These are phyloP conservation scores for Hypoxylon lienhwacheense DNA, from an alignment of 495 filamentous ascomycete species.

Conservation along the genomic window DNA sequence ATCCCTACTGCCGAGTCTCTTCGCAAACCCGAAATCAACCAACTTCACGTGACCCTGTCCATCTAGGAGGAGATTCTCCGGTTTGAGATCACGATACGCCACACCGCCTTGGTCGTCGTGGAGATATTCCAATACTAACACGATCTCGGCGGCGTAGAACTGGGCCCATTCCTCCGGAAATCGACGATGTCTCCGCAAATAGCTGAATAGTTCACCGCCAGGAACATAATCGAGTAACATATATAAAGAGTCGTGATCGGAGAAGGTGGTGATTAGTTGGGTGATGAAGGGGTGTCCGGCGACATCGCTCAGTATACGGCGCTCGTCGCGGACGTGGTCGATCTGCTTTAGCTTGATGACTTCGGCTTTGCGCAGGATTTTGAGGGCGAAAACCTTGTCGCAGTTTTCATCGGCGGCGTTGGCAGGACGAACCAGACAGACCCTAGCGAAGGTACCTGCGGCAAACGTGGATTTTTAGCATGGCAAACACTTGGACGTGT, in stretches of 20 bases:
- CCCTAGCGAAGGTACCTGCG: constrained; percentile 91
- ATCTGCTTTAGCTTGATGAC: constrained; percentile 97
- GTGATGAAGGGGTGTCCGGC: constrained; percentile 95
- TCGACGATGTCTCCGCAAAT: constrained; percentile 79
- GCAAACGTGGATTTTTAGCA: constrained; percentile 27
- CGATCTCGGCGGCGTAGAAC: constrained; percentile 96
- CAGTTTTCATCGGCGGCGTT: constrained; percentile 54
- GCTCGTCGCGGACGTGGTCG: constrained; percentile 95
- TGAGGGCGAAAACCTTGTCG: constrained; percentile 84
- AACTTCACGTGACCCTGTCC: constrained; percentile 91
- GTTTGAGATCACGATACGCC: constrained; percentile 94
- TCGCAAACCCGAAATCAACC: constrained; percentile 98
- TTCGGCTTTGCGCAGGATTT: constrained; percentile 81
- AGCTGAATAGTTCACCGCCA: constrained; percentile 94
- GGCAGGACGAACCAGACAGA: constrained; percentile 78
- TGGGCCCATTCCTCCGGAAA: constrained; percentile 84
- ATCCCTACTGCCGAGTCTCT: constrained; percentile 63
- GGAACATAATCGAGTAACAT: constrained; percentile 94
- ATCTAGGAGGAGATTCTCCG: constrained; percentile 93
- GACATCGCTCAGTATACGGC: constrained; percentile 81
- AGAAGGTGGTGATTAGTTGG: constrained; percentile 84
- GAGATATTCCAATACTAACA: constrained; percentile 87
- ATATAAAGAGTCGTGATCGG: constrained; percentile 84
- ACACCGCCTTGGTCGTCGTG: constrained; percentile 82
- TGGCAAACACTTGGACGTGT: constrained; percentile 13